These are phyloP conservation scores for Uncinocarpus reesii DNA, from an alignment of 2,329 filamentous ascomycete genomes.

Conservation along the genomic window DNA sequence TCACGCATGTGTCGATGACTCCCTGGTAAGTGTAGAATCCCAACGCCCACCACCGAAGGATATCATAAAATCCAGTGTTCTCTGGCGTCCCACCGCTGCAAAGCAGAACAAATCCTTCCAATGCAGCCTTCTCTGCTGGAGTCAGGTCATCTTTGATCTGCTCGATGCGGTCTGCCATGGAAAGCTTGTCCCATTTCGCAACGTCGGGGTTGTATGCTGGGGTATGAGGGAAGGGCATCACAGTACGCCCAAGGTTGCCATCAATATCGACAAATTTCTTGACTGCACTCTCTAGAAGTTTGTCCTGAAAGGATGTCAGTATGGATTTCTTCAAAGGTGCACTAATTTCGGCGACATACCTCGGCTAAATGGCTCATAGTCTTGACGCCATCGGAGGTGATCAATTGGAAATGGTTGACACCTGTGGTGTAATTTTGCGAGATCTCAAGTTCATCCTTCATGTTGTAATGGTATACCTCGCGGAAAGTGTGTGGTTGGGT, in stretches of 20 bases:
- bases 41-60: constrained; percentile 4
- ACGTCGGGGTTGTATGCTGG: constrained; percentile 1
- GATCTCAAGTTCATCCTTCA: constrained; percentile 7
- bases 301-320: background rate
- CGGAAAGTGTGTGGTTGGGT: constrained; percentile 5
- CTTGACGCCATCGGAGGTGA: background rate
- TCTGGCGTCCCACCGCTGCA: constrained; percentile 7
- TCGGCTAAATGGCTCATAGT: background rate
- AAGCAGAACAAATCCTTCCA: background rate
- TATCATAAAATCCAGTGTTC: constrained; percentile 6
- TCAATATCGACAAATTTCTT: constrained; percentile 7
- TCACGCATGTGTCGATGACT: background rate
- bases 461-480: constrained; percentile 2
- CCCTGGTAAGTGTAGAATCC: constrained; percentile 5
- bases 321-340: background rate
- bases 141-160: constrained; percentile 6
- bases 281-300: background rate
- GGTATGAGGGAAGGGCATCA: constrained; percentile 6
- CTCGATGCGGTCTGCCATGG: constrained; percentile 7
- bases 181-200: constrained; percentile 6
- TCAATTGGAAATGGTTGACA: constrained; percentile 3
- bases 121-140: background rate
- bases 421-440: background rate
- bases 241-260: background rate
- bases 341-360: background rate